Evolutionary conservation across 2,329 filamentous ascomycete genomes (phyloP).

Genomic region (Phoma sp.): DNA sequence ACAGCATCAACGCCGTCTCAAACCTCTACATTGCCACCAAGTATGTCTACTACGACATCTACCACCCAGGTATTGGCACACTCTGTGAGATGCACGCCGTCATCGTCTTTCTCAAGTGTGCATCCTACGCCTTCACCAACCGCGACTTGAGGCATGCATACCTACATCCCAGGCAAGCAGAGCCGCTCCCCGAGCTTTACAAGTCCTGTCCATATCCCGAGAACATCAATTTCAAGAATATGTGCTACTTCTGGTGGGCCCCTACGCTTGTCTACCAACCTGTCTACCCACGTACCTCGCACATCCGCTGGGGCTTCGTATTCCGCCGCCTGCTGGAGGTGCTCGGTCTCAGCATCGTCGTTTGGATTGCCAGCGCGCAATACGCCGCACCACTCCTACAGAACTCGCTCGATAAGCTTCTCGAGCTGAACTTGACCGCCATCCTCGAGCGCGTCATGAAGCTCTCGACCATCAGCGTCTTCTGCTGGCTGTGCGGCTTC

Average conservation of each 20-base stretch:
- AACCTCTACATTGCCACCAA: conserved; percentile 81
- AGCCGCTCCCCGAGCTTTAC: conserved; percentile 81
- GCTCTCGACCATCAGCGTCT: conserved; percentile 89
- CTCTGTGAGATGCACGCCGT: conserved; percentile 89
- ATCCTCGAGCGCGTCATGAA: conserved; percentile 93
- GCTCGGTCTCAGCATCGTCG: conserved; percentile 79
- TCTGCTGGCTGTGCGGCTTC: conserved; percentile 98
- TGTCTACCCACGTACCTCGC: conserved; percentile 84
- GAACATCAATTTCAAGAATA: conserved; percentile 87
- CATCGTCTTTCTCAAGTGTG: conserved; percentile 94
- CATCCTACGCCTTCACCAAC: conserved; percentile 96
- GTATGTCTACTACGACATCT: conserved; percentile 87
- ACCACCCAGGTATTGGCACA: conserved; percentile 93
- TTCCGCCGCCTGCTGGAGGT: conserved; percentile 81
- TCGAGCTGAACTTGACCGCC: conserved; percentile 76
- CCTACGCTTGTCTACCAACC: conserved; percentile 97
- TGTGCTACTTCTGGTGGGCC: conserved; percentile 97
- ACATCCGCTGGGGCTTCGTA: conserved; percentile 87
- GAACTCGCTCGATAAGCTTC: conserved; percentile 89
- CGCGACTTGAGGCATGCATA: conserved; percentile 91
- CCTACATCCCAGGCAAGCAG: conserved; percentile 75
- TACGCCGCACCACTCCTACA: conserved; percentile 88
- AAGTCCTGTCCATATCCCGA: conserved; percentile 81
- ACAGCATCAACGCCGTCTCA: conserved; percentile 81
- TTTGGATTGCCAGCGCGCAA: conserved; percentile 94